A percentile compares a stretch with the other conserved stretches of the same genome.
These are phyloP conservation scores for Acanthamoeba castellanii DNA, from an alignment of 208 protist species.

Conservation along the genomic window DNA sequence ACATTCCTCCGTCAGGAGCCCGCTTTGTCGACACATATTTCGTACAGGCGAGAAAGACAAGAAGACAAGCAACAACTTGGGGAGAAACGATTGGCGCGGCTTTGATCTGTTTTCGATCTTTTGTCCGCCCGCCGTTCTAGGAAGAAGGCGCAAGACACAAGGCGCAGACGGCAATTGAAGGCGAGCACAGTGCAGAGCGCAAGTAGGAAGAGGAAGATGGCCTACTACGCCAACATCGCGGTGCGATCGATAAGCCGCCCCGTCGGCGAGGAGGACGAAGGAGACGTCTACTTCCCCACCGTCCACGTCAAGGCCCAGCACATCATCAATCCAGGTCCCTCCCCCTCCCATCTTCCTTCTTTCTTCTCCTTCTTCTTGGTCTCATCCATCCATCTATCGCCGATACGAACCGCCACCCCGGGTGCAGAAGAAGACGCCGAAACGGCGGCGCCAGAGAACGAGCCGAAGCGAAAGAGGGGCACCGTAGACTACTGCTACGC, in stretches of 20 bases:
- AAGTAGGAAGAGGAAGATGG: neutral
- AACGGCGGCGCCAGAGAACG: neutral
- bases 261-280: neutral
- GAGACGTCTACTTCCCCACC: constrained; percentile 32
- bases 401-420: neutral
- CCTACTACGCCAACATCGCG: constrained; percentile 11
- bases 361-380: neutral
- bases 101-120: too few relatives aligned
- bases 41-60: too few relatives aligned
- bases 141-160: neutral
- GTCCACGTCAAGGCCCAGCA: neutral
- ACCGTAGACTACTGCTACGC: constrained; percentile 11
- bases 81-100: neutral
- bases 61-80: too few relatives aligned
- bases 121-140: neutral
- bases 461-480: neutral
- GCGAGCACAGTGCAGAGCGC: neutral
- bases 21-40: too few relatives aligned
- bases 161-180: neutral
- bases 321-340: neutral
- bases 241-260: neutral
- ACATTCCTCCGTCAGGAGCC: neutral
- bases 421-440: neutral
- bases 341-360: neutral
- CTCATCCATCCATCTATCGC: neutral